phyloP scores from a whole-genome alignment of 768 basidiomycete species.

The Mycena galopus region DNA sequence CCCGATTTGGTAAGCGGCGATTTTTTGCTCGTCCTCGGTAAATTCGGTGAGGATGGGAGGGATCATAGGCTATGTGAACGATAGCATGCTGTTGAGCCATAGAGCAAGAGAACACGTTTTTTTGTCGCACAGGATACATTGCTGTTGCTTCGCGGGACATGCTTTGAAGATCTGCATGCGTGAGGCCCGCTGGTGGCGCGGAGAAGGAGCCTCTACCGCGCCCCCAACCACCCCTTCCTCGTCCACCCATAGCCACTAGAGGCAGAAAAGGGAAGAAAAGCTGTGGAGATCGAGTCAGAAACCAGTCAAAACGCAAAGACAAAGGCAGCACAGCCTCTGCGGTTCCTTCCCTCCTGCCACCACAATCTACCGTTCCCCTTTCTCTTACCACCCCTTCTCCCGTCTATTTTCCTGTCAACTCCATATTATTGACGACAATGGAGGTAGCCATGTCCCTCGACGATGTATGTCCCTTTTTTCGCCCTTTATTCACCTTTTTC shows the following conservation, averaged over 20 bases:
- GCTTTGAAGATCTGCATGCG: constrained; percentile 83
- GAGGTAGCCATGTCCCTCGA: constrained; percentile 80
- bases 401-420: constrained; percentile 33
- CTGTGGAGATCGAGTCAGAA: constrained; percentile 18
- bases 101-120: constrained; percentile 34
- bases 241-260: constrained; percentile 49
- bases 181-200: constrained; percentile 83
- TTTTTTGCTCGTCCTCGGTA: constrained; percentile 72
- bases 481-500: constrained; percentile 38
- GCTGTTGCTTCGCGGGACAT: constrained; percentile 82
- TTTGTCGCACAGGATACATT: constrained; percentile 81
- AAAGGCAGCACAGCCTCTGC: constrained; percentile 9
- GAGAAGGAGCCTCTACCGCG: constrained; percentile 49
- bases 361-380: constrained; percentile 44
- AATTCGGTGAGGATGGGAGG: constrained; percentile 80
- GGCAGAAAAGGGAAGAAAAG: constrained; percentile 10
- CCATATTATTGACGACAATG: constrained; percentile 57
- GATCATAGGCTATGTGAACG: constrained; percentile 66
- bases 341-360: constrained; percentile 48
- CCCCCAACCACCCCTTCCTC: constrained; percentile 72
- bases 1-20: constrained; percentile 75
- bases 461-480: constrained; percentile 64
- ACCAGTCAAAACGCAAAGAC: background rate
- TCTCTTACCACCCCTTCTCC: background rate
- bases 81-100: constrained; percentile 38